phyloP scores from a whole-genome alignment of 139 green algal genomes.

The Chloropicon primus region DNA sequence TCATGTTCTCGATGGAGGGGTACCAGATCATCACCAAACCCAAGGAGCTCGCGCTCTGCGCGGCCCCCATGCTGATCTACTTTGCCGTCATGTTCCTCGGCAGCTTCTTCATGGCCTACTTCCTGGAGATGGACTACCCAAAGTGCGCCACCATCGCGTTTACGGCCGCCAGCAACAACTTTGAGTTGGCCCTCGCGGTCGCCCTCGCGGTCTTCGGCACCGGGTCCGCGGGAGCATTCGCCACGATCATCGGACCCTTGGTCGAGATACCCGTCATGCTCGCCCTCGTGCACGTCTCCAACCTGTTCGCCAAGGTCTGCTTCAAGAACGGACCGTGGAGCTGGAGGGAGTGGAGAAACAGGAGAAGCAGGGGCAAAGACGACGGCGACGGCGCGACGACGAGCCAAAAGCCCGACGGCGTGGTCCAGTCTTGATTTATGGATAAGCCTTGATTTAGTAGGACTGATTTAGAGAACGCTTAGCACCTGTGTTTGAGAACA shows the following conservation, averaged over 20 bases:
- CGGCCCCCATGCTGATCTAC: conserved; percentile 35
- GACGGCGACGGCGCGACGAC: too few relatives aligned
- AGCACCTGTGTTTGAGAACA: too few relatives aligned
- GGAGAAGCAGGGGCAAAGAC: too few relatives aligned
- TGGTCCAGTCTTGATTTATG: too few relatives aligned
- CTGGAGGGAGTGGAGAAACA: too few relatives aligned
- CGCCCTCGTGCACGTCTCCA: conserved; percentile 21
- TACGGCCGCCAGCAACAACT: not conserved
- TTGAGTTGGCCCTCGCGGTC: conserved; percentile 36
- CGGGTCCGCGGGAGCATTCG: conserved; percentile 25
- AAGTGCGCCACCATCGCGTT: conserved; percentile 8
- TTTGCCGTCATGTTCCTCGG: conserved; percentile 29
- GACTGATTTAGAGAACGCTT: too few relatives aligned
- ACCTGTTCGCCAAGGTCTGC: not conserved
- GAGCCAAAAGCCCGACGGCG: too few relatives aligned
- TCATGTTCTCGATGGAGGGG: conserved; percentile 4
- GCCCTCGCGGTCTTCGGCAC: conserved; percentile 28
- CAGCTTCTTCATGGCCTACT: conserved; percentile 12
- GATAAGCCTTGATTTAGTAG: too few relatives aligned
- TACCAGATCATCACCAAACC: not conserved
- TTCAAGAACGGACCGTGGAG: not conserved
- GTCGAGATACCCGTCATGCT: conserved; percentile 40
- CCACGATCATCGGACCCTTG: conserved; percentile 32
- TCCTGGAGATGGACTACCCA: conserved; percentile 10
- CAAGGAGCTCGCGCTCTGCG: not conserved